Evolutionary conservation across 164 flowering plant genomes (phyloP).

Genomic region (Santalum album): DNA sequence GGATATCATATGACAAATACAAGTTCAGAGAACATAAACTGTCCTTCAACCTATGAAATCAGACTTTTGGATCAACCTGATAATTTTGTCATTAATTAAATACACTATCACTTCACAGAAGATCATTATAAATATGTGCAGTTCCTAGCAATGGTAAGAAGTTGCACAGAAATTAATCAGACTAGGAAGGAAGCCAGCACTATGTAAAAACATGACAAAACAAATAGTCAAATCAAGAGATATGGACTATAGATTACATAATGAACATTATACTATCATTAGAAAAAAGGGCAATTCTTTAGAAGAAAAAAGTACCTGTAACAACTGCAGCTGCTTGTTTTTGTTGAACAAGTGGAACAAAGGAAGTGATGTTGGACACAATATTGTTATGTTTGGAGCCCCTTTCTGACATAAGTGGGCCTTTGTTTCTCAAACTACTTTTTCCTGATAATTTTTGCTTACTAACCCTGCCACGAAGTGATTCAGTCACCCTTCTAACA

Average conservation of each 20-base stretch:
- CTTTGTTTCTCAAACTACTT: constrained; percentile 29
- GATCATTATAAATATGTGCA: too few relatives aligned
- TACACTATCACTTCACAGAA: too few relatives aligned
- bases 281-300: not conserved
- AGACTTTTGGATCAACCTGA: too few relatives aligned
- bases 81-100: too few relatives aligned
- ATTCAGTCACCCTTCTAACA: constrained; percentile 21
- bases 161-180: too few relatives aligned
- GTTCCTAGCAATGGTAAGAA: too few relatives aligned
- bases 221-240: not conserved
- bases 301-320: constrained; percentile 32
- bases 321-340: constrained; percentile 44
- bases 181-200: too few relatives aligned
- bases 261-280: not conserved
- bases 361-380: constrained; percentile 65
- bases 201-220: not conserved
- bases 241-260: not conserved
- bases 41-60: not conserved
- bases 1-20: not conserved
- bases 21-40: not conserved
- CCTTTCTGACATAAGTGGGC: constrained; percentile 22
- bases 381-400: constrained; percentile 51
- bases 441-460: constrained; percentile 37
- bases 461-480: constrained; percentile 27
- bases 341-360: constrained; percentile 72